Base-by-base conservation (phyloP, 2,329 filamentous ascomycete species). In the Fonsecaea multimorphosa region DNA sequence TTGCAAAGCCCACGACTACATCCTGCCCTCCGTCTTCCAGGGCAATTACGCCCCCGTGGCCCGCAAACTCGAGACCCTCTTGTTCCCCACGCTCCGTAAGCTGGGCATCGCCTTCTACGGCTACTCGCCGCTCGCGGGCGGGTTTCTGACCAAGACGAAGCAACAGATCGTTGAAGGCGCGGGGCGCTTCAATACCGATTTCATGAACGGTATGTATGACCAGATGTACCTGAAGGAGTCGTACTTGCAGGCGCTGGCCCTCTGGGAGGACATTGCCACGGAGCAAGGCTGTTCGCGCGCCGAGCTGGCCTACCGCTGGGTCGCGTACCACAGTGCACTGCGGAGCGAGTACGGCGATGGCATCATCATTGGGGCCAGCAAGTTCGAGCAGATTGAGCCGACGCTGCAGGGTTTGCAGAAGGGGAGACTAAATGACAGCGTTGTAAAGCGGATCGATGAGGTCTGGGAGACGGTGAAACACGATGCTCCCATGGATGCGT, bases 1-100 rank as follows among this genome's bases (percentile, higher is more conserved):
- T 14, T 77, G 75, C 67, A 76, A 78, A 24, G 53, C 72, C 40
- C 72, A 77, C 2, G 72, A 70, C 29, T 78, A 66, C 32, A 46
- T 70, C n/a, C 78, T 79, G 55, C 79, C 78, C 0, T 72, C 63
- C 7, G 76, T 74, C 58, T 81, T 80, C 56, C 79, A 82, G 54
- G 78, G 78, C 31, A 73, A 75, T 11, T 81, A 81, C 66, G 79
- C 74, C 58, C 61, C 78, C 5, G 65, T 79, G 5, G 74, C 74
- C 8, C 78, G 79, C 8, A 51, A 27, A 22, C 71, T 72, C 53
- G 79, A 81, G 55, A 72, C 70, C 1, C 66, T 70, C 6, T 69
- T 81, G 1, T 70, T 79, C 16, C 79, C 78, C 0, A 64, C 78
- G 0, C 71, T 80, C 4, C 76, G 76, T 14, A 68, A 74, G 3